Conservation (phyloP, 306 rosid genomes). For the Medicago lupulina region DNA sequence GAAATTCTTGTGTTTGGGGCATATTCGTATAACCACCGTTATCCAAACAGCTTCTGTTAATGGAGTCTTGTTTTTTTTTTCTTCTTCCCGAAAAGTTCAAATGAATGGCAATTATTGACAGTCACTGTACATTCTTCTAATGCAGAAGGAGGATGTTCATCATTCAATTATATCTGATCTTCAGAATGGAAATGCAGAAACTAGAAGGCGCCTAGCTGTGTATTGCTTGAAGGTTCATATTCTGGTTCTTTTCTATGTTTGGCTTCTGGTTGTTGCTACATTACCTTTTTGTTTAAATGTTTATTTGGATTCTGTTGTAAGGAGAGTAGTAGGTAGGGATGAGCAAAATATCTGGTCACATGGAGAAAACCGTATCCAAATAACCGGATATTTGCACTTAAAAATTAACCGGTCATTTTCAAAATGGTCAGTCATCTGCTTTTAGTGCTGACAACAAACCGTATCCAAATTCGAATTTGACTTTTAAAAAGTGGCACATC, state of each 20-base stretch:
- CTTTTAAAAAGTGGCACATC: not conserved
- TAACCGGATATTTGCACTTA: no score
- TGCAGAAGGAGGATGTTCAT: conserved; percentile 98
- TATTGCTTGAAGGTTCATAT: conserved; percentile 88
- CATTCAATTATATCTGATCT: conserved; percentile 97
- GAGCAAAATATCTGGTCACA: no score
- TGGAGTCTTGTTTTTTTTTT: conserved; percentile 28
- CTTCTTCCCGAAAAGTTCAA: no score
- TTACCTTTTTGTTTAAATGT: no score
- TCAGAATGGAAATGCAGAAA: conserved; percentile 97
- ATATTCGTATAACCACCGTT: not conserved
- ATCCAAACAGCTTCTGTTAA: conserved; percentile 38
- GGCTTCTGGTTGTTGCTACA: no score
- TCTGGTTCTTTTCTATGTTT: conserved; percentile 39
- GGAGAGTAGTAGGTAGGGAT: no score
- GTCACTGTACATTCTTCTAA: conserved; percentile 33
- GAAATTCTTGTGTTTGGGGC: conserved; percentile 12
- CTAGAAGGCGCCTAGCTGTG: conserved; percentile 96
- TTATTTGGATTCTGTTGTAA: no score
- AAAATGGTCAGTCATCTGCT: no score
- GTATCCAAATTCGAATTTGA: no score
- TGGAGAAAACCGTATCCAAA: no score
- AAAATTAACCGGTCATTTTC: no score
- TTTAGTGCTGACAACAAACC: no score
- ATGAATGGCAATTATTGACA: conserved; percentile 27